A percentile compares a stretch with the other conserved stretches of the same genome.
Evolutionary conservation across 192 early-diverging fungal genomes (phyloP).

Genomic region (Phycomyces nitens): DNA sequence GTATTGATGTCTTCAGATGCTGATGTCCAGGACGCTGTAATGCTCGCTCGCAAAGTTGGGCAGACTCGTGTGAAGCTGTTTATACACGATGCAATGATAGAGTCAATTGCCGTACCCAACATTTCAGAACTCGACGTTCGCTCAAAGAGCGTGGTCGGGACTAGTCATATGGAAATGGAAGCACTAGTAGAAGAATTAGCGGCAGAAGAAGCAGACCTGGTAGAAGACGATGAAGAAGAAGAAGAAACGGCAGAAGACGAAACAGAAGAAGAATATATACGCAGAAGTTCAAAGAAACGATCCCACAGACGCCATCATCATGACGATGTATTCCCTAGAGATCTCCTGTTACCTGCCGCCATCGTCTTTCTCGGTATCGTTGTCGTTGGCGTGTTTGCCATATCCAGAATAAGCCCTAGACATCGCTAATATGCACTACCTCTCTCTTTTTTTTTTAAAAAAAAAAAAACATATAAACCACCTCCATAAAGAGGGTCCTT

Average conservation of each 20-base stretch:
- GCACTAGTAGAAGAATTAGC: neutral
- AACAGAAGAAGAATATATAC: neutral
- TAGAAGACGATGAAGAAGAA: neutral
- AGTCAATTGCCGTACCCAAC: neutral
- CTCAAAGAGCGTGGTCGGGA: neutral
- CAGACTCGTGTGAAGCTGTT: constrained; percentile 73
- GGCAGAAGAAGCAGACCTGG: neutral
- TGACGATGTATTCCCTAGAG: constrained; percentile 8
- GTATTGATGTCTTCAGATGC: constrained; percentile 74
- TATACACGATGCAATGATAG: constrained; percentile 39
- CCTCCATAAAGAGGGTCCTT: too few species aligned
- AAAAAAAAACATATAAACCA: too few species aligned
- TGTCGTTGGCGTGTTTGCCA: constrained; percentile 51
- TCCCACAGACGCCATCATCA: neutral
- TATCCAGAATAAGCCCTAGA: constrained; percentile 10
- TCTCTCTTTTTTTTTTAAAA: neutral
- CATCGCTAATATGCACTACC: neutral
- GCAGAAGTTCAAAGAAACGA: neutral
- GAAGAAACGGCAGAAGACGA: neutral
- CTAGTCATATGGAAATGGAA: neutral
- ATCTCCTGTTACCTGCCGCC: constrained; percentile 53
- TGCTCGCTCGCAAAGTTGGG: constrained; percentile 73
- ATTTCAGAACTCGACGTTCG: neutral
- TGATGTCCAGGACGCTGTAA: constrained; percentile 82
- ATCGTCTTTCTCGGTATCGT: constrained; percentile 48